These are phyloP conservation scores for Hansenula anomala DNA, from an alignment of 1,139 yeast species.

Conservation along the genomic window DNA sequence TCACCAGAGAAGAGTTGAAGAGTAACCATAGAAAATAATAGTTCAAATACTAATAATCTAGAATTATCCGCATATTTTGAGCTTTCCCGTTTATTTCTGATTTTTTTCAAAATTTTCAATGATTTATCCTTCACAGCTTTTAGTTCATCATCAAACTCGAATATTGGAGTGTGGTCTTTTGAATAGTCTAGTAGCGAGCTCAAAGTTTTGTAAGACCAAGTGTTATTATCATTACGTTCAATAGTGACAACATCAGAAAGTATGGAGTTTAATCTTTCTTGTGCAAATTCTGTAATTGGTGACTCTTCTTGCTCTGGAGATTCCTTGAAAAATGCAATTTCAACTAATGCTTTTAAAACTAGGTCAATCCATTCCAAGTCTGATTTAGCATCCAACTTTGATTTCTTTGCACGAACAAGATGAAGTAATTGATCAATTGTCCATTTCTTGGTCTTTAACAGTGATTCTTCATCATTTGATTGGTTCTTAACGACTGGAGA, in stretches of 20 bases:
- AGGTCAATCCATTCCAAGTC: slow-evolving; percentile 39
- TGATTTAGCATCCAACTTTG: slow-evolving; percentile 12
- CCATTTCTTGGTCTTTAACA: slow-evolving; percentile 51
- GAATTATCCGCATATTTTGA: slow-evolving; percentile 35
- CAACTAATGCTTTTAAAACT: slow-evolving; percentile 47
- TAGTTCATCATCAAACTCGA: slow-evolving; percentile 53
- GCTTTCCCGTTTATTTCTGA: slow-evolving; percentile 34
- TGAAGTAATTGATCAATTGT: slow-evolving; percentile 61
- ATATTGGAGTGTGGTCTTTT: slow-evolving; percentile 31
- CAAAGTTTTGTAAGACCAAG: slow-evolving; percentile 57
- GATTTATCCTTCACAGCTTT: slow-evolving; percentile 45
- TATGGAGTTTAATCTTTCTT: slow-evolving; percentile 61
- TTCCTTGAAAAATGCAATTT: slow-evolving; percentile 49
- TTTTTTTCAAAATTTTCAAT: slow-evolving; percentile 41
- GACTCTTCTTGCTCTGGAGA: slow-evolving; percentile 8
- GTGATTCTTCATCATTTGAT: slow-evolving; percentile 22
- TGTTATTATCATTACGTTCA: slow-evolving; percentile 37
- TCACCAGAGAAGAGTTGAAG: slow-evolving; percentile 78
- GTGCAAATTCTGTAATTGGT: slow-evolving; percentile 37
- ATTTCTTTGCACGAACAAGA: slow-evolving; percentile 47
- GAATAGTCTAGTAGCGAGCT: slow-evolving; percentile 27
- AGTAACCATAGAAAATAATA: slow-evolving; percentile 72
- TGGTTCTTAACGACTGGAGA: slow-evolving; percentile 12
- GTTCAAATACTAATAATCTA: slow-evolving; percentile 45
- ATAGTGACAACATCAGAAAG: slow-evolving; percentile 52